These are phyloP conservation scores for Suhomyces sp. DNA, from an alignment of 805 yeast genomes.

Conservation along the genomic window DNA sequence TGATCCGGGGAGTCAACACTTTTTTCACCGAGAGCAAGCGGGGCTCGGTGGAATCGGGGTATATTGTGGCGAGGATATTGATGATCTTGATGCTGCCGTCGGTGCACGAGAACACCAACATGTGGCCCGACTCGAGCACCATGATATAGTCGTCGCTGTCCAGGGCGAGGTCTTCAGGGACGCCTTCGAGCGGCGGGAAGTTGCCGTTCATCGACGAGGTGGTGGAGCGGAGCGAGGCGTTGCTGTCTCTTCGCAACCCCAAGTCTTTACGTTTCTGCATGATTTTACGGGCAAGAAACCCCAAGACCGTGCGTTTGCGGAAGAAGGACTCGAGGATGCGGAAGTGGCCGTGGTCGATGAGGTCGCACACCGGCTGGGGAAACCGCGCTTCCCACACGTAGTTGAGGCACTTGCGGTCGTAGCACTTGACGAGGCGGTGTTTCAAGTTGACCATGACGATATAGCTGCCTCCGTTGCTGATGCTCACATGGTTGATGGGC, in stretches of 20 bases:
- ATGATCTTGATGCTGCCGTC: conserved; percentile 41
- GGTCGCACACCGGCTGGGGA: conserved; percentile 27
- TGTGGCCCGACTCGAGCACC: conserved; percentile 49
- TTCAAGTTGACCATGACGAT: conserved; percentile 52
- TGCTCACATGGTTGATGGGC: conserved; percentile 59
- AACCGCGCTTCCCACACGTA: conserved; percentile 56
- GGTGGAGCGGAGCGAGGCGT: conserved; percentile 21
- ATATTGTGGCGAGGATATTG: conserved; percentile 23
- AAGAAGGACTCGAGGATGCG: conserved; percentile 57
- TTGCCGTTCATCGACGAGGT: conserved; percentile 29
- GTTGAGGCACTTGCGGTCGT: conserved; percentile 51
- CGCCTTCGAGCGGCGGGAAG: conserved; percentile 23
- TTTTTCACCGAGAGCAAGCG: conserved; percentile 50
- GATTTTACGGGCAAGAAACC: conserved; percentile 37
- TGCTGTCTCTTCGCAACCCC: conserved; percentile 32
- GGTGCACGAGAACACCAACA: conserved; percentile 48
- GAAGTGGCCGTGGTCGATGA: conserved; percentile 18
- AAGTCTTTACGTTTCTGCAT: conserved; percentile 18
- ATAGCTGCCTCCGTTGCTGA: conserved; percentile 58
- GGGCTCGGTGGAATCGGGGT: conserved; percentile 9
- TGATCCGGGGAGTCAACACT: conserved; percentile 67
- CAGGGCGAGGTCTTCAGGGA: conserved; percentile 13
- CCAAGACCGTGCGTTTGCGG: conserved; percentile 52
- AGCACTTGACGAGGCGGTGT: conserved; percentile 54
- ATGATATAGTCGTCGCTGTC: conserved; percentile 49